phyloP scores from a whole-genome alignment of 2,329 filamentous ascomycete genomes.

The Diaporthe velutina region DNA sequence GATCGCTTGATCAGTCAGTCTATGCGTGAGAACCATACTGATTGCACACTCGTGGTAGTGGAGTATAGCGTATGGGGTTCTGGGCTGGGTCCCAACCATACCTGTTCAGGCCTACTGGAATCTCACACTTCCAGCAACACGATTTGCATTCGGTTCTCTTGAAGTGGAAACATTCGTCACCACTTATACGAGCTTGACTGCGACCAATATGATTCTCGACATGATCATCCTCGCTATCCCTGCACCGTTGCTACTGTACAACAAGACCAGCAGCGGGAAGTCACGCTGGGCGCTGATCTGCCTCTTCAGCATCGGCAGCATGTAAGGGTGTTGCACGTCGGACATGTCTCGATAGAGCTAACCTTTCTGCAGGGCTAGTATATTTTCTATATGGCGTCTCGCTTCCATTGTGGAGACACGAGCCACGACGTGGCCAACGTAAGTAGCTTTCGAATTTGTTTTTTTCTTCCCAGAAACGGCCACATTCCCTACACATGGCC shows the following conservation, averaged over 20 bases:
- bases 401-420: conserved; percentile 47
- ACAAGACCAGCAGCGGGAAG: conserved; percentile 45
- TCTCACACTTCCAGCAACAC: conserved; percentile 32
- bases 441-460: neutral
- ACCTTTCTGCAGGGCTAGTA: conserved; percentile 44
- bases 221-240: conserved; percentile 49
- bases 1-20: neutral
- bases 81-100: conserved; percentile 50
- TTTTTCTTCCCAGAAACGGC: neutral
- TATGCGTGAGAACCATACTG: neutral
- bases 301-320: conserved; percentile 48
- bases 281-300: conserved; percentile 45
- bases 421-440: conserved; percentile 49
- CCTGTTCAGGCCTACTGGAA: conserved; percentile 50
- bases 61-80: conserved; percentile 48
- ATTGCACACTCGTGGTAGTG: conserved; percentile 39
- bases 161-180: conserved; percentile 44
- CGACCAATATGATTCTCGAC: conserved; percentile 49
- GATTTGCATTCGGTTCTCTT: conserved; percentile 50
- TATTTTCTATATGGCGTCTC: conserved; percentile 50
- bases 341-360: neutral
- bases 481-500: neutral
- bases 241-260: conserved; percentile 46
- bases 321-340: conserved; percentile 44
- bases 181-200: conserved; percentile 47